Percentiles rank a stretch among this genome's conserved stretches.
phyloP scores from a whole-genome alignment of 2,329 filamentous ascomycete genomes.

The Arthrobotrys pseudoclavata region DNA sequence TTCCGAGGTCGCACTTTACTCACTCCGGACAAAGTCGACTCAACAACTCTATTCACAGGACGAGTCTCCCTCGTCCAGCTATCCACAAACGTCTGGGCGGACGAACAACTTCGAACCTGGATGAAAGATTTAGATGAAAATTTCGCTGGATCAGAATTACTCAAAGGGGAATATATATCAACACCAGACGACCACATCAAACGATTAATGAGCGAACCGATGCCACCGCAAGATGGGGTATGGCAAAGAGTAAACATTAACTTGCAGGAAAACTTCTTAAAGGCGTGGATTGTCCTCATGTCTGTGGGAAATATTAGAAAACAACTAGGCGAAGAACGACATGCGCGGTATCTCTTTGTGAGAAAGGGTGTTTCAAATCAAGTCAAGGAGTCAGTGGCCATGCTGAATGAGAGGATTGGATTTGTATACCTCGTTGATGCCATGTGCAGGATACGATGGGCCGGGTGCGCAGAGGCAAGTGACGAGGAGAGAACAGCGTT shows the following conservation, averaged over 20 bases:
- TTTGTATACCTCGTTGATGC: conserved; percentile 93
- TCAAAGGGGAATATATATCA: conserved; percentile 50
- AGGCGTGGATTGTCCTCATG: conserved; percentile 69
- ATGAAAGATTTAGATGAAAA: conserved; percentile 70
- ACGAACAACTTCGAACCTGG: conserved; percentile 82
- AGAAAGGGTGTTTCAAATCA: conserved; percentile 74
- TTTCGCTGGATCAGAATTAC: conserved; percentile 35
- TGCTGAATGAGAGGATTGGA: conserved; percentile 91
- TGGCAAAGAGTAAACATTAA: conserved; percentile 90
- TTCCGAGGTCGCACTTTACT: conserved; percentile 82
- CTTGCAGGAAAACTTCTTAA: conserved; percentile 81
- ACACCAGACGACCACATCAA: conserved; percentile 54
- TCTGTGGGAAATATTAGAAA: conserved; percentile 73
- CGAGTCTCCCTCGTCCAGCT: conserved; percentile 83
- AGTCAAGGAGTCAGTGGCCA: conserved; percentile 74
- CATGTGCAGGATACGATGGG: conserved; percentile 92
- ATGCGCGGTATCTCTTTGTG: conserved; percentile 73
- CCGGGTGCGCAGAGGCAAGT: conserved; percentile 80
- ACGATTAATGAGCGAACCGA: conserved; percentile 33
- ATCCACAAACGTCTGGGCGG: conserved; percentile 87
- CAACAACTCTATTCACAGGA: conserved; percentile 80
- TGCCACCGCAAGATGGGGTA: conserved; percentile 65
- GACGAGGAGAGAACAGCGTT: conserved; percentile 77
- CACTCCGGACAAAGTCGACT: conserved; percentile 73
- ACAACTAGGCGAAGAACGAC: conserved; percentile 70